phyloP scores from a whole-genome alignment of 2,329 filamentous ascomycete genomes.

The Ustilaginoidea virens region DNA sequence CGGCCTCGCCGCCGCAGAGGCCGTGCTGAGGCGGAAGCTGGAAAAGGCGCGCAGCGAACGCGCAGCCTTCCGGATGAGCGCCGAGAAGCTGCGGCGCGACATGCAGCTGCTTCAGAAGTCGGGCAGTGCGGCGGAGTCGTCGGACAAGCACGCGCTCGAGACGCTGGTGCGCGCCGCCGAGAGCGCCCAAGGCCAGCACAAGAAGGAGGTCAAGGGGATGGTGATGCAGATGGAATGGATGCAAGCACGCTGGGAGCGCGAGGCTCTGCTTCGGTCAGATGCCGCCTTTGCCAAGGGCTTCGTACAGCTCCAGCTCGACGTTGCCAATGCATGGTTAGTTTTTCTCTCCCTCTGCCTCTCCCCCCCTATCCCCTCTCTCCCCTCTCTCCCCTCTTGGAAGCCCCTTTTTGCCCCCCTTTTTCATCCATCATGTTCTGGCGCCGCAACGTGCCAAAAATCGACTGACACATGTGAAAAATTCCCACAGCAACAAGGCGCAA shows the following conservation, averaged over 20 bases:
- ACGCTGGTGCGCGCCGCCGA: conserved; percentile 42
- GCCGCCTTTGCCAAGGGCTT: conserved; percentile 79
- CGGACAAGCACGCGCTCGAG: conserved; percentile 34
- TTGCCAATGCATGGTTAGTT: conserved; percentile 82
- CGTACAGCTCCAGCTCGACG: conserved; percentile 61
- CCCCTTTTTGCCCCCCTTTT: too few species aligned
- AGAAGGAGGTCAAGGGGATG: conserved; percentile 65
- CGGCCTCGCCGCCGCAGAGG: conserved; percentile 37
- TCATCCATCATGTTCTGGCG: too few species aligned
- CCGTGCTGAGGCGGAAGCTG: conserved; percentile 49
- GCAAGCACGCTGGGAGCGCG: conserved; percentile 63
- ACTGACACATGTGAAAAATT: too few species aligned
- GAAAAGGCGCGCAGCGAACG: conserved; percentile 54
- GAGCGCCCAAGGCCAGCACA: conserved; percentile 52
- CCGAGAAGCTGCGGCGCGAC: conserved; percentile 38
- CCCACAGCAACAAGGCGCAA: conserved; percentile 84
- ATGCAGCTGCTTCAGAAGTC: conserved; percentile 28
- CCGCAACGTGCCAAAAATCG: too few species aligned
- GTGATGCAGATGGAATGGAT: conserved; percentile 86
- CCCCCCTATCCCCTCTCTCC: too few species aligned
- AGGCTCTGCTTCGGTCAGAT: conserved; percentile 64
- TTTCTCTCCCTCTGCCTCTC: conserved; percentile 4
- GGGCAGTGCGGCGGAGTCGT: conserved; percentile 9
- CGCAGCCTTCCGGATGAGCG: conserved; percentile 35
- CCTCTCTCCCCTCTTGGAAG: too few species aligned